Percentiles rank a stretch among this genome's conserved stretches.
phyloP scores from a whole-genome alignment of 1,139 yeast genomes.

The Kodamaea arcana region DNA sequence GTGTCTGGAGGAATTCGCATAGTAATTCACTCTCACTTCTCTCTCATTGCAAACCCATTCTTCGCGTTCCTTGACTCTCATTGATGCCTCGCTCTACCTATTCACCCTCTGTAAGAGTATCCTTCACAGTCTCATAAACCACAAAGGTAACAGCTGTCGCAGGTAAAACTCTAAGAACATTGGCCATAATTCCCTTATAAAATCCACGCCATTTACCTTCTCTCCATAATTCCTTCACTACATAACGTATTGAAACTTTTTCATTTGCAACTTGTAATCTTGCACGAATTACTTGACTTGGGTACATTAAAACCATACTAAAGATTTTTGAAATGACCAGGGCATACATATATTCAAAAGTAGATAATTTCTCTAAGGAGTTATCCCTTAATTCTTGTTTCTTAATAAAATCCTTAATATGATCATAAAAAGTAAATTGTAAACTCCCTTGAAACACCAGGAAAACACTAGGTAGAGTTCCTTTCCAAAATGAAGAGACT shows the following conservation, averaged over 20 bases:
- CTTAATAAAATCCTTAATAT: constrained; percentile 44
- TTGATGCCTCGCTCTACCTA: no score
- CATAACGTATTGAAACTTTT: constrained; percentile 16
- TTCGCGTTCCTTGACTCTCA: no score
- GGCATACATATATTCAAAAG: constrained; percentile 56
- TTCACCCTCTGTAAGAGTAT: no score
- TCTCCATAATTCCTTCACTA: constrained; percentile 27
- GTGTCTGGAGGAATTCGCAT: no score
- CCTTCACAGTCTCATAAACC: constrained; percentile 52
- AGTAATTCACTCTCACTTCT: no score
- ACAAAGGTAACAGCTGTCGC: constrained; percentile 71
- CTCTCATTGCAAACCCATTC: no score
- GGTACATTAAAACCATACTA: constrained; percentile 71
- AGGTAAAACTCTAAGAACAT: constrained; percentile 62
- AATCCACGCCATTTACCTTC: constrained; percentile 58
- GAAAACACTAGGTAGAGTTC: constrained; percentile 74
- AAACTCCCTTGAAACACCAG: constrained; percentile 87
- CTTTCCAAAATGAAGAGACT: constrained; percentile 69
- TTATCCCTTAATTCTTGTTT: background rate
- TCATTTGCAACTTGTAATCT: constrained; percentile 38
- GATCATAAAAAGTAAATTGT: constrained; percentile 82
- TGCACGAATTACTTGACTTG: constrained; percentile 78
- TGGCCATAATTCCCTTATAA: constrained; percentile 70
- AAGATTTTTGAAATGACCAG: constrained; percentile 68
- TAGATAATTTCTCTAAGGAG: constrained; percentile 14